phyloP scores from a whole-genome alignment of 2,329 filamentous ascomycete species.

The Hyphodiscus sp. region DNA sequence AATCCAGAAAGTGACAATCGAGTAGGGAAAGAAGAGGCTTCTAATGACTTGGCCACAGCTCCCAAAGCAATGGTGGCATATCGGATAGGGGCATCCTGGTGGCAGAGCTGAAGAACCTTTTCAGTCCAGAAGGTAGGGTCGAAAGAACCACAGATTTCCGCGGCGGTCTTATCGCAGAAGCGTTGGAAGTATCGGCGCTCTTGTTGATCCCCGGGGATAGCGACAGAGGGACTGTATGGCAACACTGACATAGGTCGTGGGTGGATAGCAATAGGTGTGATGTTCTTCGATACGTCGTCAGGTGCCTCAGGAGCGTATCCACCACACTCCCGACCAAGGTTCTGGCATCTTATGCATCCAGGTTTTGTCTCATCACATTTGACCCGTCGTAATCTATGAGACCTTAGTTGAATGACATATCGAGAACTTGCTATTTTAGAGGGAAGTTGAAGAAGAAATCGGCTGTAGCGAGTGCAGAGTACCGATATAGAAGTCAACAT shows the following conservation, averaged over 20 bases:
- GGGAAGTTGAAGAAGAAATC: constrained; percentile 1
- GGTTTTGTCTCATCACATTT: constrained; percentile 32
- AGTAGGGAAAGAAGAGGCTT: constrained; percentile 27
- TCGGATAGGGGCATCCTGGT: constrained; percentile 26
- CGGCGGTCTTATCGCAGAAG: constrained; percentile 29
- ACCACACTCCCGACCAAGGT: constrained; percentile 29
- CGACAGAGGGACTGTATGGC: constrained; percentile 24
- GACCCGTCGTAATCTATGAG: constrained; percentile 27
- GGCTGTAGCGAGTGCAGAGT: neutral
- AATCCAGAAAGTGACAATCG: constrained; percentile 27
- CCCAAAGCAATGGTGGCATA: constrained; percentile 28
- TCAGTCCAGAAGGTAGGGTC: constrained; percentile 29
- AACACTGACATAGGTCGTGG: constrained; percentile 27
- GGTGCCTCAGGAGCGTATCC: constrained; percentile 27
- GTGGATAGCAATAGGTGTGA: constrained; percentile 24
- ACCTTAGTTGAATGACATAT: constrained; percentile 11
- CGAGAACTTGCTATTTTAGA: neutral
- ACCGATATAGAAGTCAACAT: constrained; percentile 10
- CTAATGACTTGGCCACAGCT: constrained; percentile 26
- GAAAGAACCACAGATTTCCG: constrained; percentile 26
- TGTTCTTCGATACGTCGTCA: constrained; percentile 22
- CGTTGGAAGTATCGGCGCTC: constrained; percentile 29
- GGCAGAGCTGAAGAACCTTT: constrained; percentile 29
- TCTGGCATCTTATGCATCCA: constrained; percentile 28
- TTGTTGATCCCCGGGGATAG: constrained; percentile 23